These are phyloP conservation scores for Aspergillus nanangensis DNA, from an alignment of 495 filamentous ascomycete genomes.

Conservation along the genomic window DNA sequence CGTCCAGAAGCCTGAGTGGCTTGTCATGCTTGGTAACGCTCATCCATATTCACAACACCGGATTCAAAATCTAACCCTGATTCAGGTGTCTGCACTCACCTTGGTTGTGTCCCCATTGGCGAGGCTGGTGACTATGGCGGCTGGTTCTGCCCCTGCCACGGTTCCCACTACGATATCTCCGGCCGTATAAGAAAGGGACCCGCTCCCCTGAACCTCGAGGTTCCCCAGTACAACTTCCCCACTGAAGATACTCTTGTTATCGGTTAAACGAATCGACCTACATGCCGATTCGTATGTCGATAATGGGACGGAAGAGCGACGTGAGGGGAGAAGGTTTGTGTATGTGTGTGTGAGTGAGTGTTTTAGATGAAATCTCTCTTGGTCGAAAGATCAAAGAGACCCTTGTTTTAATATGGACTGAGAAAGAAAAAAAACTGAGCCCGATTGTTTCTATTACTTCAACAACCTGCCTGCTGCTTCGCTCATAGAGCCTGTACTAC, in stretches of 20 bases:
- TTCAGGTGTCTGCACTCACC: constrained; percentile 92
- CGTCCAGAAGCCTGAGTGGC: constrained; percentile 97
- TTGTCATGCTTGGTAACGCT: constrained; percentile 89
- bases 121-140: constrained; percentile 97
- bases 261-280: constrained; percentile 50
- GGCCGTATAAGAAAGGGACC: constrained; percentile 94
- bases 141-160: constrained; percentile 99
- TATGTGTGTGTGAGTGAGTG: constrained; percentile 19
- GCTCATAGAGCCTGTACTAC: constrained; percentile 16
- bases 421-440: constrained; percentile 30
- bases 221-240: constrained; percentile 83
- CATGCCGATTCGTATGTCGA: constrained; percentile 18
- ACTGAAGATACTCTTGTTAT: constrained; percentile 75
- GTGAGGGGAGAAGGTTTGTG: constrained; percentile 18
- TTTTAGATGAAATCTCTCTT: constrained; percentile 41
- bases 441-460: constrained; percentile 27
- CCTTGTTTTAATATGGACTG: constrained; percentile 43
- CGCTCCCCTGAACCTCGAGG: constrained; percentile 94
- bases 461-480: constrained; percentile 14
- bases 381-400: constrained; percentile 42
- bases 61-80: not conserved
- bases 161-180: constrained; percentile 99
- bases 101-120: constrained; percentile 98
- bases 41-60: not conserved
- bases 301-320: constrained; percentile 9